Evolutionary conservation across 257 asterid species (phyloP), one percentile per base, ranked within the genome.

Genomic region (Coffea canephora): DNA sequence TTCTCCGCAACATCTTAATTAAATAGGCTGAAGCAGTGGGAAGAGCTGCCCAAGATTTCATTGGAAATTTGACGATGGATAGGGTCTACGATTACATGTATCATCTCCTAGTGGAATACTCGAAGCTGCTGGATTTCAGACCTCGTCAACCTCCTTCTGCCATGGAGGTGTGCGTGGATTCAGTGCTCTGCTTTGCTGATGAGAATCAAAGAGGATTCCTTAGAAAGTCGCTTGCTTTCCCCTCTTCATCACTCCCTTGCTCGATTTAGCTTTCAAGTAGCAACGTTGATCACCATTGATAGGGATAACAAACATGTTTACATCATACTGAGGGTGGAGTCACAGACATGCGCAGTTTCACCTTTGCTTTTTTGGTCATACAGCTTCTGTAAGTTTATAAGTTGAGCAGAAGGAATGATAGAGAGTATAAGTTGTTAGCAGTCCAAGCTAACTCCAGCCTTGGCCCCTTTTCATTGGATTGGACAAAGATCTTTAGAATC

Each of bases 31-130:
- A 87, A 82, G 84, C 86, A 9, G 86, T 92, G 4, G 97, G 97
- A 48, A 86, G 68, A 80, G 91, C 86, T 81, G 94, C 89, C 39
- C 97, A 92, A 65, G 85, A 87, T 36, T 88, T 82, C 69, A 89
- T 92, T 91, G 95, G 48, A 74, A 83, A 83, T 65, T 69, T 92
- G 82, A 88, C 82, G n/a, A 92, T 89, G 86, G 91, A 82, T 34
- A 85, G 91, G 70, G 82, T 90, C 16, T 92, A 92, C 50, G 95
- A 92, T 74, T 92, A 92, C 87, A 90, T 92, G 95, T 90, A 79
- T 83, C 94, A 92, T 86, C 82, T 89, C 36, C 49, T 92, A 12
- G 45, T 73, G 13, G 87, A 89, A 77, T 92, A 92, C 82, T 80
- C 94, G 14, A 89, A 86, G 85, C 86, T 92, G 73, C 94, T 77